These are phyloP conservation scores for Elaphomyces granulatus DNA, from an alignment of 495 filamentous ascomycete species.

Conservation along the genomic window DNA sequence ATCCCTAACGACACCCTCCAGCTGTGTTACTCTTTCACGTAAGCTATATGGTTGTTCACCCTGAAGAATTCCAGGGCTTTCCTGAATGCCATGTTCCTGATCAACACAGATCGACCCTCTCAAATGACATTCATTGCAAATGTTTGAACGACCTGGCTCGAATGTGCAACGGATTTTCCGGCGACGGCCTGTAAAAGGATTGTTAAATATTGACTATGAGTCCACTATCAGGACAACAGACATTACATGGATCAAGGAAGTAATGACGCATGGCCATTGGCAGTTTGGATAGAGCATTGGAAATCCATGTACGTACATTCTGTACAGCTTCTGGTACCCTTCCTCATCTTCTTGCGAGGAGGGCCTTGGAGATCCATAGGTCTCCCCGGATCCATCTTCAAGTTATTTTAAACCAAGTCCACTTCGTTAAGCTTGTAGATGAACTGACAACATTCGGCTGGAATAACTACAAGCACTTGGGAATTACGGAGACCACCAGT, in stretches of 20 bases:
- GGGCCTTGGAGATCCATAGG: conserved; percentile 14
- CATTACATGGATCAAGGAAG: conserved; percentile 4
- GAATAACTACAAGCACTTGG: too few species aligned
- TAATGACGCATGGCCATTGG: background rate
- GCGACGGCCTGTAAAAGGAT: conserved; percentile 20
- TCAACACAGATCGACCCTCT: conserved; percentile 21
- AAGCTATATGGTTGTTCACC: conserved; percentile 23
- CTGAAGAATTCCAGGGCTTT: conserved; percentile 3
- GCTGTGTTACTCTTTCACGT: conserved; percentile 22
- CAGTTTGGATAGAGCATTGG: background rate
- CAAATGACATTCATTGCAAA: conserved; percentile 26
- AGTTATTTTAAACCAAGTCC: too few species aligned
- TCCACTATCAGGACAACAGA: too few species aligned
- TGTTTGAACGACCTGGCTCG: conserved; percentile 12
- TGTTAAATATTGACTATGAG: too few species aligned
- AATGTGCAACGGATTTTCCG: conserved; percentile 30
- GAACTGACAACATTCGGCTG: too few species aligned
- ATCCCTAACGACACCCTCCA: conserved; percentile 22
- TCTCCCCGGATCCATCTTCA: too few species aligned
- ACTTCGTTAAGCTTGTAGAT: too few species aligned
- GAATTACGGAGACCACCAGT: too few species aligned
- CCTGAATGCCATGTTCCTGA: conserved; percentile 17
- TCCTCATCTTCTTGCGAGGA: conserved; percentile 23
- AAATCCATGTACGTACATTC: conserved; percentile 4
- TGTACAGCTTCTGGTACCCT: conserved; percentile 10